Conservation (phyloP, 108 stramenopile species). For the Skeletonema costatum region DNA sequence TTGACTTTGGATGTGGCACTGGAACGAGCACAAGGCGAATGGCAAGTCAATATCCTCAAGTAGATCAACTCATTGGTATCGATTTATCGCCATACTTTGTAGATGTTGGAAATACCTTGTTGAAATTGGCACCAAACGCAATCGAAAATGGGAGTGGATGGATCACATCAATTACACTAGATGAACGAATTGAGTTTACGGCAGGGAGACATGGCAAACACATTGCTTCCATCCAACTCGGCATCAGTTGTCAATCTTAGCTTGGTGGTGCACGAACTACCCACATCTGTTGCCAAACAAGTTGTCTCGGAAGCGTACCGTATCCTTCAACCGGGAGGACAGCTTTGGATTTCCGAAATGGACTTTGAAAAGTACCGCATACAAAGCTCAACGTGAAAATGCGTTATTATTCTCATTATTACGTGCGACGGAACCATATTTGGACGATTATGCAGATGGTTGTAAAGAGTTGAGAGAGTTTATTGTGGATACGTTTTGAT, state of each 20-base stretch:
- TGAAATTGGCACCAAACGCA: constrained; percentile 55
- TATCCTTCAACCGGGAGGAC: constrained; percentile 64
- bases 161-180: constrained; percentile 63
- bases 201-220: constrained; percentile 62
- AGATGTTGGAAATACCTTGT: constrained; percentile 55
- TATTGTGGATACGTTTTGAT: constrained; percentile 47
- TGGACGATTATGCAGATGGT: constrained; percentile 83
- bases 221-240: constrained; percentile 46
- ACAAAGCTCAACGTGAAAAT: constrained; percentile 76
- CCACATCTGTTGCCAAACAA: constrained; percentile 40
- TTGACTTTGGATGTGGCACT: constrained; percentile 81
- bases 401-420: constrained; percentile 72
- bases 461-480: constrained; percentile 50
- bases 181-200: constrained; percentile 65
- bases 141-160: constrained; percentile 53
- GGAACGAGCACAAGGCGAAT: constrained; percentile 75
- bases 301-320: constrained; percentile 71
- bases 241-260: constrained; percentile 71
- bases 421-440: constrained; percentile 79
- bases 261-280: constrained; percentile 80
- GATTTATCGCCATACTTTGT: constrained; percentile 78
- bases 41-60: constrained; percentile 64
- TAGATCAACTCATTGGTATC: constrained; percentile 55
- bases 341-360: constrained; percentile 85
- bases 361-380: constrained; percentile 85